These are phyloP conservation scores for Citrus maxima DNA, from an alignment of 345 rosid genomes.

Conservation along the genomic window DNA sequence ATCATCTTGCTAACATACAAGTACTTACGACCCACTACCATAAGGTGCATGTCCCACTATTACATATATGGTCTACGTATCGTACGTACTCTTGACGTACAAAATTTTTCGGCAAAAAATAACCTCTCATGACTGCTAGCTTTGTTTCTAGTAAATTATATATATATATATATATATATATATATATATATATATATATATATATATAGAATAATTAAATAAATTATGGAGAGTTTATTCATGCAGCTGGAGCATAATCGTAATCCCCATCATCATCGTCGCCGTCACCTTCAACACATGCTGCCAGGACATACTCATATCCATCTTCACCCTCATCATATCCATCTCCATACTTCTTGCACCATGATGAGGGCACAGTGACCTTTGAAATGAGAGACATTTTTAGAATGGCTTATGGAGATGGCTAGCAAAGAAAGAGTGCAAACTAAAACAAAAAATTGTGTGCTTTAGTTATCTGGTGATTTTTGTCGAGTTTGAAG, in stretches of 20 bases:
- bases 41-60: too few relatives aligned
- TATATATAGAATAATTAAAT: too few relatives aligned
- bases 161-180: too few relatives aligned
- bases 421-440: not conserved
- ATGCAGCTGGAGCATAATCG: slow-evolving; percentile 29
- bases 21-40: too few relatives aligned
- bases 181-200: too few relatives aligned
- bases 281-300: slow-evolving; percentile 15
- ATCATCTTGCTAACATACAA: not conserved
- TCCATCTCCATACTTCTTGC: slow-evolving; percentile 8
- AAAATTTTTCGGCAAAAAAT: not conserved
- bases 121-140: not conserved
- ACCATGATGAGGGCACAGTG: not conserved
- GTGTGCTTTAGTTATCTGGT: not conserved
- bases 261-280: not conserved
- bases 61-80: too few relatives aligned
- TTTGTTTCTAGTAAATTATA: not conserved
- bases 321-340: not conserved
- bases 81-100: not conserved
- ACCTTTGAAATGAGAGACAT: slow-evolving; percentile 11
- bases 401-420: not conserved
- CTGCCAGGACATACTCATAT: not conserved
- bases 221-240: not conserved
- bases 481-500: not conserved
- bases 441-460: not conserved